These are phyloP conservation scores for Aspergillus wentii DNA, from an alignment of 495 filamentous ascomycete genomes.

Conservation along the genomic window DNA sequence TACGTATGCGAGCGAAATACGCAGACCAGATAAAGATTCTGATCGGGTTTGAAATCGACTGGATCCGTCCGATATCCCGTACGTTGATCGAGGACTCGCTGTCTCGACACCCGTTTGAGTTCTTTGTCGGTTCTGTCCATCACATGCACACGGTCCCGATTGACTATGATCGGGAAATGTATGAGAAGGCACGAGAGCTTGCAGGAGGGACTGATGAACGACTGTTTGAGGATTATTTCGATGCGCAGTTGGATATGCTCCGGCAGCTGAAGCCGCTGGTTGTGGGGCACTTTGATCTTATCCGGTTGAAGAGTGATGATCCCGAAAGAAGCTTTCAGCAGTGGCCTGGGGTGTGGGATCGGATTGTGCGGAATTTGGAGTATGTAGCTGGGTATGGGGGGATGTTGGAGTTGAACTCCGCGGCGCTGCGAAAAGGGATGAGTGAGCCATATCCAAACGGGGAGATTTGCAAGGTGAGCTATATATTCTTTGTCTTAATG, in stretches of 20 bases:
- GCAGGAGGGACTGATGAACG: slow-evolving; percentile 63
- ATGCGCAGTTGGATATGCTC: slow-evolving; percentile 81
- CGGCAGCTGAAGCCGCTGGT: slow-evolving; percentile 65
- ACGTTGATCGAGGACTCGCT: slow-evolving; percentile 55
- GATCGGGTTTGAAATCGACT: slow-evolving; percentile 90
- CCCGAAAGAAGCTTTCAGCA: slow-evolving; percentile 51
- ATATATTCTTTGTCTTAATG: slow-evolving; percentile 6
- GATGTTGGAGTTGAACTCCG: slow-evolving; percentile 82
- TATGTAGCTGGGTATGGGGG: slow-evolving; percentile 69
- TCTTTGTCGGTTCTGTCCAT: slow-evolving; percentile 88
- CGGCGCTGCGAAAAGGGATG: slow-evolving; percentile 83
- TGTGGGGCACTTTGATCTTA: slow-evolving; percentile 91
- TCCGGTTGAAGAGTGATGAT: slow-evolving; percentile 70
- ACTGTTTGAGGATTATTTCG: slow-evolving; percentile 78
- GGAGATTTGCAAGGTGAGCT: slow-evolving; percentile 69
- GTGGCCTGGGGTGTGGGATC: slow-evolving; percentile 64
- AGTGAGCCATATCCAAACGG: slow-evolving; percentile 80
- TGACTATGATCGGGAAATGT: slow-evolving; percentile 71
- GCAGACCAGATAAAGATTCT: slow-evolving; percentile 67
- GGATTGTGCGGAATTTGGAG: slow-evolving; percentile 66
- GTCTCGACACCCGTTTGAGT: slow-evolving; percentile 61
- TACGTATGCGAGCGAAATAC: slow-evolving; percentile 66
- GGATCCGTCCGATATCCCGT: slow-evolving; percentile 67
- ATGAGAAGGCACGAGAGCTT: slow-evolving; percentile 52
- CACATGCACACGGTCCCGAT: slow-evolving; percentile 84